Percentiles rank a stretch among this genome's conserved stretches.
Evolutionary conservation across 495 filamentous ascomycete species (phyloP).

Genomic region (Neurospora sp.): DNA sequence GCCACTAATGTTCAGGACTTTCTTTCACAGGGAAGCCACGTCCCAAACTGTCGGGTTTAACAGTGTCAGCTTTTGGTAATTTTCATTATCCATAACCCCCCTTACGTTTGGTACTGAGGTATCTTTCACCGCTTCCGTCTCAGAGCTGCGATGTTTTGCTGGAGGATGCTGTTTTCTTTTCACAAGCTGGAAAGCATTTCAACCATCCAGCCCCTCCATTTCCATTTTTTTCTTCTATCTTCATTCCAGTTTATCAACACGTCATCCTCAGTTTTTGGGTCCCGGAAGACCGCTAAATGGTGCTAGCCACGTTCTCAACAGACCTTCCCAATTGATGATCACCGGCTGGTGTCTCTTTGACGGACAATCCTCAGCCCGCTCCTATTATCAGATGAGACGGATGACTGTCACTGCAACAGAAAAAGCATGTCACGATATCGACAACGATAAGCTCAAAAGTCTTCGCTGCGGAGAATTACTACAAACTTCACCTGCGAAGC

Average conservation of each 20-base stretch:
- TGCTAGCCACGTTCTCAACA: background rate
- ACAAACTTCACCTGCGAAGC: background rate
- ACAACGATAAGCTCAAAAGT: background rate
- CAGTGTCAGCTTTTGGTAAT: background rate
- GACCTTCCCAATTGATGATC: background rate
- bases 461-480: background rate
- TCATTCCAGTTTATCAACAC: background rate
- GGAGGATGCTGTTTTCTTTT: background rate
- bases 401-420: background rate
- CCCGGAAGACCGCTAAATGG: background rate
- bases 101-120: background rate
- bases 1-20: background rate
- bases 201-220: background rate
- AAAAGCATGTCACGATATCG: background rate
- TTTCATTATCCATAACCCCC: background rate
- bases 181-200: background rate
- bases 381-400: background rate
- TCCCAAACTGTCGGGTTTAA: conserved; percentile 27
- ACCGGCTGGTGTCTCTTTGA: background rate
- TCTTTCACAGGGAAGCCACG: background rate
- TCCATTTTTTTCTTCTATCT: background rate
- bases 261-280: background rate
- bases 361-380: background rate
- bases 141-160: background rate
- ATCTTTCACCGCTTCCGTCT: background rate